Evolutionary conservation across 169 alveolate species (phyloP), one percentile per base, ranked within the genome.

Genomic region (Blepharisma undulans): DNA sequence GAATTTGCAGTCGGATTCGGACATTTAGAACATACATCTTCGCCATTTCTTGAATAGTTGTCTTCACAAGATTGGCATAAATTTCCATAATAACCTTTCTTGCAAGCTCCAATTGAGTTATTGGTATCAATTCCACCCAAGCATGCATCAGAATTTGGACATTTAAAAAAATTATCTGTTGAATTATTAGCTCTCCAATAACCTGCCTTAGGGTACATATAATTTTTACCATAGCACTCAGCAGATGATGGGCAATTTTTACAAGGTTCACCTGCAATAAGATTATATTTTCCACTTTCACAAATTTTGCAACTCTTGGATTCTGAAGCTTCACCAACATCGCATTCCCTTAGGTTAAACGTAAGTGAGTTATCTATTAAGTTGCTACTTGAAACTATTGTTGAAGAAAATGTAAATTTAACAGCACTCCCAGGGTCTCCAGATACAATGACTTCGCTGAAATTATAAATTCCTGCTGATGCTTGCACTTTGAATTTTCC

Each of bases 111-210:
- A 16, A 30, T 19, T 27, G 84, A 29, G 8, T 5, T 29, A 19
- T 32, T 72, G 6, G 29, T 7, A 72, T 18, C 27, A 84, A 30
- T 25, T 86, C 59, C 25, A n/a, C 84, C 91, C 22, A 71, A 6
- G 61, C 91, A 86, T 5, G 91, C 82, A 33, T 86, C 48, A 1
- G 84, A 30, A 22, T 72, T 86, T 19, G 84, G 84, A 14, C 91
- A 86, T 86, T 10, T 72, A 16, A 27, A 25, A 33, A 86, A 86
- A 27, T 60, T 86, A 18, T 86, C 91, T 0, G 84, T 66, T 8
- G 8, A 19, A 29, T 86, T 30, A 4, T 22, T 21, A 10, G 16
- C 22, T 27, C 91, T 60, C 85, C 91, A 86, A 33, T 86, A 86
- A 0, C 91, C 91, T 25, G 82, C 60, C 14, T 60, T 72, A 0